These are phyloP conservation scores for Ophiostoma sp. DNA, from an alignment of 2,329 filamentous ascomycete species.

Conservation along the genomic window DNA sequence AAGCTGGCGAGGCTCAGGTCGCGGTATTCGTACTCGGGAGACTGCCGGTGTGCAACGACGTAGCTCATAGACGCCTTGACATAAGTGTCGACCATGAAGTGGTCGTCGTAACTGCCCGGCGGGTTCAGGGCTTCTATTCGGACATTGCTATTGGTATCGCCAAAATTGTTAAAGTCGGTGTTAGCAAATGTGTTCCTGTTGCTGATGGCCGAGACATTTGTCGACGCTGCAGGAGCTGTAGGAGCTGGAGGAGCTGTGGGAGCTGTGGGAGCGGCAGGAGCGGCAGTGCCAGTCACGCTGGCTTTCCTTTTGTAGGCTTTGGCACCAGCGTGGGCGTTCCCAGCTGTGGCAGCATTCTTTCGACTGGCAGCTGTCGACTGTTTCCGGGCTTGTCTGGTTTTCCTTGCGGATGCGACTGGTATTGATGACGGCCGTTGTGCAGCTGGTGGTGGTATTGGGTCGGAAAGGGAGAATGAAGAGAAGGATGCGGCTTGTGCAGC, in stretches of 20 bases:
- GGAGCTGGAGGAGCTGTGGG: no score
- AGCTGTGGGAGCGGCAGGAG: neutral
- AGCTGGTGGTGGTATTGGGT: neutral
- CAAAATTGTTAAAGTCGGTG: neutral
- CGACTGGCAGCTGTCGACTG: neutral
- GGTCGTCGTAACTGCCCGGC: neutral
- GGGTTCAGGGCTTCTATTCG: neutral
- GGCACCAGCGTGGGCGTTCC: neutral
- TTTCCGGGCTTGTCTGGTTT: neutral
- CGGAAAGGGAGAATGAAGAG: neutral
- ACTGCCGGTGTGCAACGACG: neutral
- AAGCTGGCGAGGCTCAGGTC: neutral
- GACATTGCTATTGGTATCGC: constrained; percentile 22
- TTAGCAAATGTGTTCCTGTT: neutral
- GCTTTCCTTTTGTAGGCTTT: neutral
- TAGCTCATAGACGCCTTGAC: neutral
- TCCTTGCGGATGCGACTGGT: neutral
- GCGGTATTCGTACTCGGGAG: neutral
- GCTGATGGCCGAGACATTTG: neutral
- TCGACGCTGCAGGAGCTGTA: neutral
- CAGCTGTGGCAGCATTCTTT: neutral
- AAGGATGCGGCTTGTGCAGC: neutral
- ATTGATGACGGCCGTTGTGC: neutral
- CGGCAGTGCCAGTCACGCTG: no score
- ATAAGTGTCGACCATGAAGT: neutral